Evolutionary conservation across 208 protist species (phyloP), one percentile per base, ranked within the genome.

Genomic region (Acanthamoeba castellanii): DNA sequence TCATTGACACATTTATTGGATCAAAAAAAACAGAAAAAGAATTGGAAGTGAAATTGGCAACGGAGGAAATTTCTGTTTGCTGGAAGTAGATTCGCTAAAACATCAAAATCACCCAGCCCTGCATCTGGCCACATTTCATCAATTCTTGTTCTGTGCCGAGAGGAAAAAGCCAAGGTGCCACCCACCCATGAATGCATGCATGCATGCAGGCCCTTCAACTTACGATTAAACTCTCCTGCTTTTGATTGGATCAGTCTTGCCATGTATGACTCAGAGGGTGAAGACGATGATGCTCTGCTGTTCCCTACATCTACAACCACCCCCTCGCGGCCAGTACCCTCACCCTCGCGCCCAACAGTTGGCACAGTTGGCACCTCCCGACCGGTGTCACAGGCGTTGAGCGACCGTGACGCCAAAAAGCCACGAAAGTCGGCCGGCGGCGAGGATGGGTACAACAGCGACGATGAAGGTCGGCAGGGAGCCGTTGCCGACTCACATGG

Each of bases 211-310:
- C 66, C 22, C 22, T 74, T n/a, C 4, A 22, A 2, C 11, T 74
- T 27, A 72, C 1, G 9, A 20, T 72, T 72, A 11, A 20, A 9
- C 22, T 37, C 30, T 34, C 7, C 14, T 78, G 7, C 70, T 1
- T 37, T 78, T 45, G 13, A 34, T 78, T 25, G 5, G n/a, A 45
- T 20, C 22, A 72, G 20, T 37, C 22, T 14, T 4, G n/a, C 30
- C 0, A 55, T 82, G 42, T 82, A 82, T 11, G 74, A 82, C 30
- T 82, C 74, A 4, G 74, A 82, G 11, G 32, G 74, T 25, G 74
- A 82, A 52, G 74, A 82, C 30, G 74, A 82, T 18, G 32, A 82
- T n/a, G 74, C 16, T 25, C 42, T 82, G 74, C 74, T 82, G 18
- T 82, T 82, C 25, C 74, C 74, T 45, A 20, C 74, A 52, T 27